These are phyloP conservation scores for Ustilago lituana DNA, from an alignment of 1,284 basidiomycete species.

Conservation along the genomic window DNA sequence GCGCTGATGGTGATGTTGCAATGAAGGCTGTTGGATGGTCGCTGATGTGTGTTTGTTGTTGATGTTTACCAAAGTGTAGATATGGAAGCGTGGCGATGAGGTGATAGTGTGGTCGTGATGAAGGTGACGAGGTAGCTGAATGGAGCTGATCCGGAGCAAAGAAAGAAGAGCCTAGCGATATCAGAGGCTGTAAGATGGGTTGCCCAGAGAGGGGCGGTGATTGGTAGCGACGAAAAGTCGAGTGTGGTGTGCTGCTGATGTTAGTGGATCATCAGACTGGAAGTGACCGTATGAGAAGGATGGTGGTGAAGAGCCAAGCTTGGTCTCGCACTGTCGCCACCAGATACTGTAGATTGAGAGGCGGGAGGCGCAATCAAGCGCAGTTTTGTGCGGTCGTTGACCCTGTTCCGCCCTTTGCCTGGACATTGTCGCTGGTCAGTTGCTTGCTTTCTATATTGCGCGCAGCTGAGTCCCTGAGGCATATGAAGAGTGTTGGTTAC, in stretches of 20 bases:
- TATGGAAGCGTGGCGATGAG: not conserved
- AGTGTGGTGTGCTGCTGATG: not conserved
- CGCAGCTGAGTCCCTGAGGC: slow-evolving; percentile 7
- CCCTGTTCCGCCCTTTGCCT: too few species aligned
- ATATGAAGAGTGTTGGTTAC: slow-evolving; percentile 1
- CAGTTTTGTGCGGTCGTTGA: too few species aligned
- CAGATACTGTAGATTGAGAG: not conserved
- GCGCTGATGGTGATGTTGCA: too few species aligned
- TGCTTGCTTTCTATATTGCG: too few species aligned
- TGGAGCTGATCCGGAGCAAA: slow-evolving; percentile 11
- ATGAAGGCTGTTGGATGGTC: too few species aligned
- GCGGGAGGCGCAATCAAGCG: too few species aligned
- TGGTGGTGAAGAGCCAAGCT: slow-evolving; percentile 34
- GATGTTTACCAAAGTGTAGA: too few species aligned
- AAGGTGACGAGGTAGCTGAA: slow-evolving; percentile 36
- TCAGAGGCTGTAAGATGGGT: slow-evolving; percentile 37
- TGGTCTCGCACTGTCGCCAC: not conserved
- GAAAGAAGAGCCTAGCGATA: slow-evolving; percentile 47
- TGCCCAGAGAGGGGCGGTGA: slow-evolving; percentile 24
- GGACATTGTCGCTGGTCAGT: too few species aligned
- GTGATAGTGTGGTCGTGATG: slow-evolving; percentile 5
- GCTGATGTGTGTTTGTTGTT: too few species aligned
- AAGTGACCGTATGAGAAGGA: slow-evolving; percentile 12
- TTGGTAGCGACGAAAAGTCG: slow-evolving; percentile 1
- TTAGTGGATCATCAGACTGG: slow-evolving; percentile 19